Percentiles rank a stretch among this genome's conserved stretches.
Conservation (phyloP, 148 eudicot species). For the Hydrangea macrophylla region DNA sequence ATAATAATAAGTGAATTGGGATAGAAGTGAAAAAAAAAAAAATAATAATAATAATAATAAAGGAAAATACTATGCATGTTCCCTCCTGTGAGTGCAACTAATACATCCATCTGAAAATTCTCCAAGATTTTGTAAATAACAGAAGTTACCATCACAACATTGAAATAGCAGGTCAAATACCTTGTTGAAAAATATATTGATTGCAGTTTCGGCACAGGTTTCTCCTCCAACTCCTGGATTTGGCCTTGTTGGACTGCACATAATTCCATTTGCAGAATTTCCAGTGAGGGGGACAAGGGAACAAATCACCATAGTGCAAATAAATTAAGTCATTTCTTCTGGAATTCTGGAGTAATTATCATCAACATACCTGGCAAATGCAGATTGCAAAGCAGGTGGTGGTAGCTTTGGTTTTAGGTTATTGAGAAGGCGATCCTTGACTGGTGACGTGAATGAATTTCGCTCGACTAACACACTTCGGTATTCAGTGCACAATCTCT, state of each 20-base stretch:
- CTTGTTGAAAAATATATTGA: slow-evolving; percentile 82
- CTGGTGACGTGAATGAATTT: slow-evolving; percentile 84
- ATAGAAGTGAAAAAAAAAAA: no score
- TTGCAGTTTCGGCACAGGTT: slow-evolving; percentile 95
- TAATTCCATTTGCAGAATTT: slow-evolving; percentile 8
- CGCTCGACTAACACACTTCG: slow-evolving; percentile 91
- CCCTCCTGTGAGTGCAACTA: not conserved
- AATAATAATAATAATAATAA: no score
- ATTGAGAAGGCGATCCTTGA: slow-evolving; percentile 75
- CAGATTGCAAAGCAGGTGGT: slow-evolving; percentile 93
- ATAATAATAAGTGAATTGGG: no score
- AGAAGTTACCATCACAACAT: not conserved
- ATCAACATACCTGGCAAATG: slow-evolving; percentile 82
- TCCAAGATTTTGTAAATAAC: not conserved
- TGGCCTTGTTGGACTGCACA: slow-evolving; percentile 75
- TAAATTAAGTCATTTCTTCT: not conserved
- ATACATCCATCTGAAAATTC: not conserved
- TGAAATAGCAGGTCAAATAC: slow-evolving; percentile 32
- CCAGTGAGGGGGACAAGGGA: not conserved
- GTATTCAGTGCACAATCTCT: slow-evolving; percentile 73
- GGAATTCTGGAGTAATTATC: not conserved
- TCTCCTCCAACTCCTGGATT: slow-evolving; percentile 96
- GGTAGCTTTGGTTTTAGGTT: slow-evolving; percentile 70
- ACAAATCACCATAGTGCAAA: not conserved
- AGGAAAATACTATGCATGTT: not conserved